phyloP scores from a whole-genome alignment of 768 basidiomycete genomes.

The Suillus placidus region DNA sequence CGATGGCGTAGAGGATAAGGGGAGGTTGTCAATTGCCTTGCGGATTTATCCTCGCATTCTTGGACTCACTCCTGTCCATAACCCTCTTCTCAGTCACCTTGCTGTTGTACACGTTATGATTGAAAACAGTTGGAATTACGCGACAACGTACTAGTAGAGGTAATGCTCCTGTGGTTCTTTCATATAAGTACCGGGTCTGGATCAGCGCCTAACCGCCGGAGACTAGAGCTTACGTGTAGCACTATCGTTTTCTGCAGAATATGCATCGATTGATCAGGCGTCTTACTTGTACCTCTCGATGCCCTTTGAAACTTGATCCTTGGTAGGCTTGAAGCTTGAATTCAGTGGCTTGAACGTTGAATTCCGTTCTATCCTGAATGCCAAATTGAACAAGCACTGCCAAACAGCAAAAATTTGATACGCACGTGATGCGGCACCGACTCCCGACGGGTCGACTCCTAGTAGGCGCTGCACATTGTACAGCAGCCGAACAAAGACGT shows the following conservation, averaged over 20 bases:
- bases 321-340: background rate
- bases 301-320: background rate
- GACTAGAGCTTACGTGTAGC: background rate
- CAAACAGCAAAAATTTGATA: background rate
- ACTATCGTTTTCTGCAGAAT: background rate
- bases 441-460: background rate
- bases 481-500: too few species aligned
- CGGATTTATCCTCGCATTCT: background rate
- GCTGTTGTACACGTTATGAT: background rate
- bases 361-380: too few species aligned
- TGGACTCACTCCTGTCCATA: background rate
- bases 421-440: background rate
- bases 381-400: background rate
- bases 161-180: constrained; percentile 1
- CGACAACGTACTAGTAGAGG: background rate
- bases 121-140: background rate
- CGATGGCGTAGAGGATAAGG: background rate
- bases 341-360: background rate
- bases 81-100: constrained; percentile 6
- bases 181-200: background rate
- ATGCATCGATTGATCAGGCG: background rate
- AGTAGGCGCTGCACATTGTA: too few species aligned
- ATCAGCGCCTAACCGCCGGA: background rate
- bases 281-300: background rate
- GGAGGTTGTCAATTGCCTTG: background rate